Evolutionary conservation across 306 rosid species (phyloP).

Genomic region (Bauhinia variegata): DNA sequence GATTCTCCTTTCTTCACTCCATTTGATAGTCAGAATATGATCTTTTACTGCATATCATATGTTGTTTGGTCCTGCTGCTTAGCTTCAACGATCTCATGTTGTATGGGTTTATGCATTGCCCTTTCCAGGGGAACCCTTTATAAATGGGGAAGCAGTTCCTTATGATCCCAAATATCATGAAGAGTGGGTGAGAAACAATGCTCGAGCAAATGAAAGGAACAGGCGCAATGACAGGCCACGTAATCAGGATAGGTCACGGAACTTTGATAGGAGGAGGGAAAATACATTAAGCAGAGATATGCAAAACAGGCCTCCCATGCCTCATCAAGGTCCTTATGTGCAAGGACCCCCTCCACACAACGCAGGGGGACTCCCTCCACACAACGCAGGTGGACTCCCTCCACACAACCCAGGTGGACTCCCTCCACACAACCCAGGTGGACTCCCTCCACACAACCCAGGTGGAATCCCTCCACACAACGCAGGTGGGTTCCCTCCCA

Average conservation of each 20-base stretch:
- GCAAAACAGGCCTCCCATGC: constrained; percentile 58
- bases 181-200: constrained; percentile 92
- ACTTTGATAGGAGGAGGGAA: constrained; percentile 89
- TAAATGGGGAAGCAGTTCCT: constrained; percentile 87
- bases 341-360: constrained; percentile 43
- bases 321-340: constrained; percentile 41
- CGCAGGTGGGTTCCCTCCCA: constrained; percentile 25
- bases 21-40: neutral
- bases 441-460: too few relatives aligned
- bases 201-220: constrained; percentile 90
- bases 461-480: too few relatives aligned
- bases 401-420: too few relatives aligned
- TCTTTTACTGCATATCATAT: neutral
- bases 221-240: constrained; percentile 93
- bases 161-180: constrained; percentile 93
- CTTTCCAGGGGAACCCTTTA: constrained; percentile 87
- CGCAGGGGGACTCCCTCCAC: too few relatives aligned
- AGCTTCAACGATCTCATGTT: neutral
- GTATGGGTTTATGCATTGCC: constrained; percentile 23
- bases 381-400: constrained; percentile 31
- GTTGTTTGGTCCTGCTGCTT: neutral
- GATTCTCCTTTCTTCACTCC: neutral
- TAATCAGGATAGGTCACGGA: constrained; percentile 76
- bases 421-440: too few relatives aligned
- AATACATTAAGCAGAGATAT: constrained; percentile 67